Conservation (phyloP, 2,329 filamentous ascomycete genomes). For the Verruconis gallopava region DNA sequence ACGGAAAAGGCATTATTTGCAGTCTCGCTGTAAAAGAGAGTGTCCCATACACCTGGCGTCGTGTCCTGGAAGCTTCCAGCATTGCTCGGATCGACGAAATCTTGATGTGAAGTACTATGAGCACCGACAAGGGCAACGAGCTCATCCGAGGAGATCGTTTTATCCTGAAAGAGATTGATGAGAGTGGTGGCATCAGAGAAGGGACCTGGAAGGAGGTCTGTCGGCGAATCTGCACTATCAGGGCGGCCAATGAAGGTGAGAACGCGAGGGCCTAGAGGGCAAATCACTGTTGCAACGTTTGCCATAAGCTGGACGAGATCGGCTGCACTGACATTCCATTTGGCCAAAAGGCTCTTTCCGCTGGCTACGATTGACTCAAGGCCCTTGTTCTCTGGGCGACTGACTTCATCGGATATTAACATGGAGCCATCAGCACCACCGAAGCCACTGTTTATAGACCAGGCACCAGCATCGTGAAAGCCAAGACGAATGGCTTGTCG, state of each 20-base stretch:
- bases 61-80: conserved; percentile 6
- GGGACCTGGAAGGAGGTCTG: conserved; percentile 19
- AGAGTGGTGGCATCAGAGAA: conserved; percentile 29
- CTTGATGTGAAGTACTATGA: conserved; percentile 37
- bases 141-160: conserved; percentile 37
- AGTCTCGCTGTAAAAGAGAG: neutral
- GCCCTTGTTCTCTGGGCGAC: conserved; percentile 30
- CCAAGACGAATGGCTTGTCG: conserved; percentile 20
- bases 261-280: conserved; percentile 39
- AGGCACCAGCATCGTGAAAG: conserved; percentile 10
- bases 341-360: neutral
- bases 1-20: neutral
- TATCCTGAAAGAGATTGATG: conserved; percentile 35
- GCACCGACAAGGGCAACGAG: conserved; percentile 43
- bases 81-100: conserved; percentile 28
- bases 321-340: neutral
- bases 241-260: conserved; percentile 25
- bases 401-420: conserved; percentile 25
- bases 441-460: neutral
- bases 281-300: conserved; percentile 31
- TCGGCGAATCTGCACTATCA: conserved; percentile 3
- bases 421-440: conserved; percentile 27
- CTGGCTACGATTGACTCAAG: conserved; percentile 16
- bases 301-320: neutral
- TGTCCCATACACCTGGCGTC: conserved; percentile 13